Evolutionary conservation across 2,329 filamentous ascomycete genomes (phyloP), one percentile per base, ranked within the genome.

Genomic region (Cladophialophora immunda): DNA sequence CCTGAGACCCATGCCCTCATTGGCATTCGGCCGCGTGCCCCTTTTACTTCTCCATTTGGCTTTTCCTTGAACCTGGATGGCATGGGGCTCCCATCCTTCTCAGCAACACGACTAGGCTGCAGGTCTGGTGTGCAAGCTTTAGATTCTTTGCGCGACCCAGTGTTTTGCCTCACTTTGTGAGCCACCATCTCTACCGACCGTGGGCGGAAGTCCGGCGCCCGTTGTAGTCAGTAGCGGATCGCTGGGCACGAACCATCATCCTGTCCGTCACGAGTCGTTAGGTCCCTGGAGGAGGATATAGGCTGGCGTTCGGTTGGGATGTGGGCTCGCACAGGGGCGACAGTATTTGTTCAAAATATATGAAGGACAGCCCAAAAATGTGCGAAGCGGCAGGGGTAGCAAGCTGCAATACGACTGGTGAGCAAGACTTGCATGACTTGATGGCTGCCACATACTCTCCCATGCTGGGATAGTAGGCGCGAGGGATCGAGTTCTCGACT

Each of bases 151-250:
- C 41, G 52, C n/a, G 65, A 59, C 47, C 47, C 55, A 60, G 55
- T 56, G 17, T 41, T 29, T 65, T 67, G 45, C 55, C 45, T 63
- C 65, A 59, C 53, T 50, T 67, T 59, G 59, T 29, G 59, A 50
- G 60, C 60, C 41, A 41, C 47, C 55, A 58, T 32, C 60, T 41
- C 45, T 41, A 22, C 41, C 34, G 27, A 22, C 53, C 38, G 22
- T 36, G 38, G 50, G 58, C 30, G 58, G 58, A 53, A 54, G 58
- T 61, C 19, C 45, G 58, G 36, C 29, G n/a, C 19, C 45, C 19
- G 45, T 50, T 25, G 45, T 50, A 27, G 45, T 50, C 30, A 41
- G 32, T 36, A 17, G 27, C 38, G 52, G 64, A 62, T 62, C 15
- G 53, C 52, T 45, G 17, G 19, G 19, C 41, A 47, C 41, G 54